Base-by-base conservation (phyloP, 2,329 filamentous ascomycete species). In the Cercospora zeina region DNA sequence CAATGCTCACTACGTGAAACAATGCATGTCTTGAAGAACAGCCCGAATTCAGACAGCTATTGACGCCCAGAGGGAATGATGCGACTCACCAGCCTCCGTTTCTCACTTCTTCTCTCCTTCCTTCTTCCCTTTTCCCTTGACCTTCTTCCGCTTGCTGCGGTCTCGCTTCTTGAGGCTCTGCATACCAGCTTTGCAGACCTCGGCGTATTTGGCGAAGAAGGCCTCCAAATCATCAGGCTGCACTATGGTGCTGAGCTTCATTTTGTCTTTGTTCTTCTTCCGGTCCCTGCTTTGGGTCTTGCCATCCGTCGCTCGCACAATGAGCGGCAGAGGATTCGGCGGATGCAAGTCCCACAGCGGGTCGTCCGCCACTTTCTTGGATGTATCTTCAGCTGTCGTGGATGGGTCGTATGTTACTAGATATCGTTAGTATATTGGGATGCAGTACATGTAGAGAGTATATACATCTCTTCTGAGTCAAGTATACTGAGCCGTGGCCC, bases 171-270 rank as follows among this genome's bases (percentile, higher is more conserved):
- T 97, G 78, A 99, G 75, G 7, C 88, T 87, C 54, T 85, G 83
- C 92, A 97, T 97, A 5, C 92, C 91, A 0, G 83, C 80, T 80
- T 96, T 97, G 78, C 93, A 97, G 2, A 92, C 83, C 69, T 97
- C 95, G 21, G 92, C 93, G 79, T 97, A 99, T 56, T 85, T 83
- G 31, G 81, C 79, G 75, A 92, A 99, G 73, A 99, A 99, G 0
- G 76, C 80, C 58, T 96, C 92, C 10, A 97, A 76, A 4, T 89
- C 85, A 62, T 88, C 85, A 0, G 89, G 85, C 59, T 89, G 83
- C 0, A 97, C 92, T 0, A 96, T 77, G 0, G 95, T 97, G 2
- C 90, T 91, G 27, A 97, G 74, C 76, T 93, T 96, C 68, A 90
- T 77, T 70, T 86, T 87, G 68, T 88, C 87, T 42, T 80, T 76